Conservation (phyloP, 345 rosid species). For the Microcos paniculata region DNA sequence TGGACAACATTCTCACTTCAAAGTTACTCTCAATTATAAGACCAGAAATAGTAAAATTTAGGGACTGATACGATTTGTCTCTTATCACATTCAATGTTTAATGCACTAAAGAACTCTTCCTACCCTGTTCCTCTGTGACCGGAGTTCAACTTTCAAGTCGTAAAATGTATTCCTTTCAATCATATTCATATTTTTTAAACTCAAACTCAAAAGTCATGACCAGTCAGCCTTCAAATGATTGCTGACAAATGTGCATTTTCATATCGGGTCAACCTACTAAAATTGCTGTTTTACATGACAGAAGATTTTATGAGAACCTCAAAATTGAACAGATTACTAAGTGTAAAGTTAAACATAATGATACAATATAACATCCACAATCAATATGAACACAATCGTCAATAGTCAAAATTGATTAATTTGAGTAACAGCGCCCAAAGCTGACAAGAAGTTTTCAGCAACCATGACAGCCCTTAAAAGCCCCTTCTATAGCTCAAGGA, state of each 20-base stretch:
- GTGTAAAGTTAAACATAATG: conserved; percentile 6
- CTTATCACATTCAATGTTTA: too few relatives aligned
- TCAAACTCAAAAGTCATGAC: too few relatives aligned
- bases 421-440: neutral
- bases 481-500: neutral
- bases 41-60: neutral
- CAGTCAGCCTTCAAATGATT: too few relatives aligned
- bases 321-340: neutral
- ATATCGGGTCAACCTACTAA: neutral
- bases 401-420: conserved; percentile 27
- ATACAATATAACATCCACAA: conserved; percentile 3
- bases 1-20: too few relatives aligned
- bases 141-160: neutral
- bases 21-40: neutral
- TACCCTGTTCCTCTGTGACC: neutral
- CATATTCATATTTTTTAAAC: too few relatives aligned
- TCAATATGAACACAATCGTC: conserved; percentile 8
- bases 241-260: neutral
- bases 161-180: neutral
- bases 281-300: neutral
- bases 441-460: neutral
- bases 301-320: conserved; percentile 3
- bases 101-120: neutral
- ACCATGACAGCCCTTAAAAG: neutral
- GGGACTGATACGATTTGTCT: neutral